Base-by-base conservation (phyloP, 2,329 filamentous ascomycete genomes). In the Xylariaceae sp. region DNA sequence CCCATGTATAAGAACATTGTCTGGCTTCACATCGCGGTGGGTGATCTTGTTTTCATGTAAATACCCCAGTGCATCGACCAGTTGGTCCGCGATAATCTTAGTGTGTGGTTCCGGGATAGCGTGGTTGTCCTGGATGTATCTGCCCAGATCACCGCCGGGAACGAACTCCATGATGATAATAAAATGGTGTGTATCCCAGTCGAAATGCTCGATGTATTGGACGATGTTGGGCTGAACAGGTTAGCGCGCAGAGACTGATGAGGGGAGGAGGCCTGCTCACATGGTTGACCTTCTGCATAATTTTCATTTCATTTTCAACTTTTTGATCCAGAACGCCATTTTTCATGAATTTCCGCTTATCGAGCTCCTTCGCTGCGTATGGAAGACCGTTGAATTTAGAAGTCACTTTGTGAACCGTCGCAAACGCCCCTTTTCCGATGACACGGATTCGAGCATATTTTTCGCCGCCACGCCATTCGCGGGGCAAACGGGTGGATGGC, bases 131-230 rank as follows among this genome's bases (percentile, higher is more conserved):
- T 77, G 75, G 35, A 97, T 80, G 64, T 89, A 85, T 52, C 85
- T 86, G 56, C 90, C 90, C 10, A 99, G 77, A 72, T 99, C 93
- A 50, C 94, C 94, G 35, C 84, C 82, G 5, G 86, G 83, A 11
- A 97, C 85, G 67, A 84, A 96, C 70, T 99, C 94, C 94, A 99
- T 99, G 73, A 96, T 88, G 71, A 97, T 93, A 73, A 99, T 96
- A 72, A 97, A 92, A 3, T 97, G 81, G 71, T 92, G 80, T 45
- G 89, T 81, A 50, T 87, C 84, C 78, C 89, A 87, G 65, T 96
- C 92, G 66, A 94, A 83, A 70, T 94, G 90, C 68, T 96, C 92
- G 57, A 95, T 85, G 70, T 94, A 99, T 64, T 89, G 85, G 48
- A 99, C 93, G 67, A 99, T 92, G 68, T 97, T 93, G 2, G 86